A percentile compares a stretch with the other conserved stretches of the same genome.
Conservation (phyloP, 257 asterid genomes). For the Ballota nigra region DNA sequence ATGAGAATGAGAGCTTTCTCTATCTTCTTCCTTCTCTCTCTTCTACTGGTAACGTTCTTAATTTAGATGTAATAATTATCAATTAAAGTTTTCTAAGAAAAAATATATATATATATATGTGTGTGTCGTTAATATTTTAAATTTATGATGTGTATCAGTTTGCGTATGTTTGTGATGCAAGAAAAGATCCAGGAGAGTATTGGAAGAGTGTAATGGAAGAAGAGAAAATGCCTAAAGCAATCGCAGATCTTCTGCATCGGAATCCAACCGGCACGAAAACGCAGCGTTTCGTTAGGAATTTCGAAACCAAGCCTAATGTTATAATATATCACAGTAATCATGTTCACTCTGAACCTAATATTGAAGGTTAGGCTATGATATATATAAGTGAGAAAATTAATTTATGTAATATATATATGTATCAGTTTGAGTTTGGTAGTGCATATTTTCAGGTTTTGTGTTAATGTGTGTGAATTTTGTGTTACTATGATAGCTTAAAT, state of each 20-base stretch:
- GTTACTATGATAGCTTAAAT: slow-evolving; percentile 1
- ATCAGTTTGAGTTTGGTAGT: slow-evolving; percentile 18
- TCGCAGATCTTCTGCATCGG: slow-evolving; percentile 36
- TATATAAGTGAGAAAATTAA: neutral
- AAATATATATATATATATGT: no score
- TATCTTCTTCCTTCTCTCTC: slow-evolving; percentile 40
- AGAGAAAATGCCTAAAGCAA: slow-evolving; percentile 62
- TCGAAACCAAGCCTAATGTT: slow-evolving; percentile 43
- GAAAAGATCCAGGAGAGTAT: slow-evolving; percentile 44
- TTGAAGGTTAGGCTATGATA: neutral
- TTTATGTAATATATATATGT: neutral
- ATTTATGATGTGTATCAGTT: slow-evolving; percentile 25
- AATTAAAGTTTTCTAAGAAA: neutral
- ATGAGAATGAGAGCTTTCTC: slow-evolving; percentile 29
- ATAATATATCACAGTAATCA: slow-evolving; percentile 58
- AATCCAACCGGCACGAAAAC: neutral
- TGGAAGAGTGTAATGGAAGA: slow-evolving; percentile 62
- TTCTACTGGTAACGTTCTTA: slow-evolving; percentile 29
- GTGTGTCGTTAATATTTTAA: neutral
- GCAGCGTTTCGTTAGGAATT: slow-evolving; percentile 39
- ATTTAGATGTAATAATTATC: neutral
- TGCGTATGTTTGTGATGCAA: slow-evolving; percentile 33
- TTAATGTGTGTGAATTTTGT: neutral
- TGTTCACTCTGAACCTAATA: slow-evolving; percentile 8
- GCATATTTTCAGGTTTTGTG: neutral